phyloP scores from a whole-genome alignment of 208 protist genomes.

The Leptomonas seymouri region DNA sequence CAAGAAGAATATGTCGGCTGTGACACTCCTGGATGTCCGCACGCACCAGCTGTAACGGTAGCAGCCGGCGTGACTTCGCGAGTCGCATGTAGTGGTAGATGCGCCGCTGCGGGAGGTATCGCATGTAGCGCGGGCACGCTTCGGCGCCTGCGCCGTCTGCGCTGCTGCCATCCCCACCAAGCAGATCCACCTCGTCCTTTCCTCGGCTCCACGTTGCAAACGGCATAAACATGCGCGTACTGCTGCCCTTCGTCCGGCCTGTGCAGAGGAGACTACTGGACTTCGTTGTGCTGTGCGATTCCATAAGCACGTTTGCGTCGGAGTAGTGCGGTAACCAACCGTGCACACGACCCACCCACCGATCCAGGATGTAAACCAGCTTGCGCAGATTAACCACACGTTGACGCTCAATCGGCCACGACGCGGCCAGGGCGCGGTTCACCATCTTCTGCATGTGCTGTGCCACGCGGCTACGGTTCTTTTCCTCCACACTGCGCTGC shows the following conservation, averaged over 20 bases:
- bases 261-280: not conserved
- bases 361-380: slow-evolving; percentile 78
- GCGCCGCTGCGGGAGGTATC: slow-evolving; percentile 35
- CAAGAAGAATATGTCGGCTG: slow-evolving; percentile 71
- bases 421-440: slow-evolving; percentile 28
- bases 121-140: slow-evolving; percentile 33
- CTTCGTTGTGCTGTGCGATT: not conserved
- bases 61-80: slow-evolving; percentile 53
- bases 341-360: slow-evolving; percentile 49
- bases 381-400: slow-evolving; percentile 78
- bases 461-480: slow-evolving; percentile 44
- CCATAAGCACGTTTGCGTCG: slow-evolving; percentile 60
- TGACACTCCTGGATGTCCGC: slow-evolving; percentile 34
- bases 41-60: slow-evolving; percentile 68
- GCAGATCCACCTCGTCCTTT: not conserved
- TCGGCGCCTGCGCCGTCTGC: slow-evolving; percentile 7
- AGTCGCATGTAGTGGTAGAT: slow-evolving; percentile 72
- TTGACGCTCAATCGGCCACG: slow-evolving; percentile 71
- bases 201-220: slow-evolving; percentile 23
- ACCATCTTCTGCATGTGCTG: slow-evolving; percentile 38
- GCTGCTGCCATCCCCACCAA: slow-evolving; percentile 1
- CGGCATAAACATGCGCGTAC: not conserved
- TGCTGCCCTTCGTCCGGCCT: not conserved
- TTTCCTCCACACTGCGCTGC: slow-evolving; percentile 43
- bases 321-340: slow-evolving; percentile 81